Percentiles rank a stretch among this genome's conserved stretches.
phyloP scores from a whole-genome alignment of 352 stramenopile genomes.

The Phytophthora colocasiae region DNA sequence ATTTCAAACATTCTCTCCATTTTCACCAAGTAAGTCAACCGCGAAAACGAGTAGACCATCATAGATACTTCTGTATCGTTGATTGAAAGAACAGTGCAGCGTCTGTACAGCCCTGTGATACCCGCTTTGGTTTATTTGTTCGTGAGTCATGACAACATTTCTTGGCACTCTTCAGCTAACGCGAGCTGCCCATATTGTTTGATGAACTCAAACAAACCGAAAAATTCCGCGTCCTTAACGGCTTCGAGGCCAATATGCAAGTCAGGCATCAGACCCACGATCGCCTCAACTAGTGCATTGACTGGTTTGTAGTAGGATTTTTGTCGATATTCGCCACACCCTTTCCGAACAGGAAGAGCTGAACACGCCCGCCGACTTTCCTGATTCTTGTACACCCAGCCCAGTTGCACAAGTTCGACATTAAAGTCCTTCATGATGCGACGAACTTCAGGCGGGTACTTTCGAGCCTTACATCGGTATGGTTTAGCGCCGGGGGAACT shows the following conservation, averaged over 20 bases:
- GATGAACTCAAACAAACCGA: background rate
- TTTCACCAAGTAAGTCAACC: background rate
- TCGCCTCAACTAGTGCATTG: too few species aligned
- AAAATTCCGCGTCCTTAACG: background rate
- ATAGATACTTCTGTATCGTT: background rate
- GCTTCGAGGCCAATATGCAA: too few species aligned
- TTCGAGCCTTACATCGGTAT: slow-evolving; percentile 28
- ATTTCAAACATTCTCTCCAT: background rate
- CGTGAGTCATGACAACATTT: background rate
- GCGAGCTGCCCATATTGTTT: background rate
- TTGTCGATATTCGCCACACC: background rate
- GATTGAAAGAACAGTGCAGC: background rate
- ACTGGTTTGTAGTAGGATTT: background rate
- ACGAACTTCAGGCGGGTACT: slow-evolving; percentile 27
- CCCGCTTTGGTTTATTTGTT: background rate
- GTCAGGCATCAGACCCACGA: too few species aligned
- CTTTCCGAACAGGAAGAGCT: slow-evolving; percentile 3
- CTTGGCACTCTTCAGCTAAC: background rate
- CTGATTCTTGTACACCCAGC: slow-evolving; percentile 38
- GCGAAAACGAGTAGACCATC: background rate
- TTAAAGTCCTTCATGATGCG: slow-evolving; percentile 31
- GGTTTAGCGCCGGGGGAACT: slow-evolving; percentile 16
- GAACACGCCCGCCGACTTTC: slow-evolving; percentile 29
- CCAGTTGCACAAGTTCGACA: slow-evolving; percentile 22
- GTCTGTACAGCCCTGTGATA: background rate